A percentile compares a stretch with the other conserved stretches of the same genome.
phyloP scores from a whole-genome alignment of 306 rosid species.

The Malus domestica region ASM211411v1 NC_041795.1:5937501-5938000 shows the following conservation, averaged over 20 bases:
- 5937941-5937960: background rate
- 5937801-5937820: slow-evolving; percentile 4
- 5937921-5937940: background rate
- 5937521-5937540: slow-evolving; percentile 65
- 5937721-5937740: slow-evolving; percentile 52
- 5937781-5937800: slow-evolving; percentile 14
- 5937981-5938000: background rate
- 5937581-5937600: slow-evolving; percentile 95
- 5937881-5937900: background rate
- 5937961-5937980: background rate
- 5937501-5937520: slow-evolving; percentile 56
- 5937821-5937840: background rate
- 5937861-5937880: background rate
- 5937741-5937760: background rate
- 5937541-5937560: slow-evolving; percentile 86
- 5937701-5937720: slow-evolving; percentile 14
- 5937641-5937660: slow-evolving; percentile 15
- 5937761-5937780: background rate
- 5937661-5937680: slow-evolving; percentile 16
- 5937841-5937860: background rate
- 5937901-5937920: background rate
- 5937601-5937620: slow-evolving; percentile 49
- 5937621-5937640: slow-evolving; percentile 13
- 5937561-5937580: slow-evolving; percentile 73
- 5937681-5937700: slow-evolving; percentile 42